Conservation (phyloP, 345 rosid species). For the Stellera chamaejasme region DNA sequence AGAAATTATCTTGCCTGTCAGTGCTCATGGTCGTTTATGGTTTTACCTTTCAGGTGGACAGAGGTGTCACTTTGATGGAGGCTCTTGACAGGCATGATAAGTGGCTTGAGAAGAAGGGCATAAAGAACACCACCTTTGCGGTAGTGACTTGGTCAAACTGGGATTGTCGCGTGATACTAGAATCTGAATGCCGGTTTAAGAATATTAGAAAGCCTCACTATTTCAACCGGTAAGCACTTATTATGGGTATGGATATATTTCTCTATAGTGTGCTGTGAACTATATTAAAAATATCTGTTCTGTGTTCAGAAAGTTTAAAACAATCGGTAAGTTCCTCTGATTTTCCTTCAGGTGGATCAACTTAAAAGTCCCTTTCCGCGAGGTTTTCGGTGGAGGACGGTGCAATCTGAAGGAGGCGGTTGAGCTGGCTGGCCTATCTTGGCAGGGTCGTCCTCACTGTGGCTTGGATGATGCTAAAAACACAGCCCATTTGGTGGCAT, state of each 20-base stretch:
- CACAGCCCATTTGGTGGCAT: constrained; percentile 42
- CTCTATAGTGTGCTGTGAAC: not conserved
- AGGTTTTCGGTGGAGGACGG: constrained; percentile 31
- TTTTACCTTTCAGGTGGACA: constrained; percentile 28
- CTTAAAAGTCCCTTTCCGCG: constrained; percentile 43
- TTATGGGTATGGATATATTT: not conserved
- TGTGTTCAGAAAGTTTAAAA: not conserved
- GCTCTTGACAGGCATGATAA: constrained; percentile 45
- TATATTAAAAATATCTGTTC: not conserved
- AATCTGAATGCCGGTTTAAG: constrained; percentile 49
- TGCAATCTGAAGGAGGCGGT: constrained; percentile 48
- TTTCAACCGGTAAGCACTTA: constrained; percentile 31
- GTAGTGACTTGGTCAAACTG: constrained; percentile 55
- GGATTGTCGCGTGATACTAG: constrained; percentile 54
- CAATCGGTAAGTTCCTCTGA: not conserved
- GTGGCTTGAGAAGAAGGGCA: constrained; percentile 52
- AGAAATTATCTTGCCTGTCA: not conserved
- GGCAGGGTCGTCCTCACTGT: constrained; percentile 48
- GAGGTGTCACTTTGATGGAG: constrained; percentile 36
- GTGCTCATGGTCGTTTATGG: not conserved
- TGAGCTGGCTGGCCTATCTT: constrained; percentile 37
- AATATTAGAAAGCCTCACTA: constrained; percentile 47
- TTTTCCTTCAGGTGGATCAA: constrained; percentile 40
- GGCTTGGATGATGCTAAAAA: constrained; percentile 51
- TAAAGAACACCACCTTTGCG: constrained; percentile 42